These are phyloP conservation scores for Boletus coccyginus DNA, from an alignment of 768 basidiomycete genomes.

Conservation along the genomic window DNA sequence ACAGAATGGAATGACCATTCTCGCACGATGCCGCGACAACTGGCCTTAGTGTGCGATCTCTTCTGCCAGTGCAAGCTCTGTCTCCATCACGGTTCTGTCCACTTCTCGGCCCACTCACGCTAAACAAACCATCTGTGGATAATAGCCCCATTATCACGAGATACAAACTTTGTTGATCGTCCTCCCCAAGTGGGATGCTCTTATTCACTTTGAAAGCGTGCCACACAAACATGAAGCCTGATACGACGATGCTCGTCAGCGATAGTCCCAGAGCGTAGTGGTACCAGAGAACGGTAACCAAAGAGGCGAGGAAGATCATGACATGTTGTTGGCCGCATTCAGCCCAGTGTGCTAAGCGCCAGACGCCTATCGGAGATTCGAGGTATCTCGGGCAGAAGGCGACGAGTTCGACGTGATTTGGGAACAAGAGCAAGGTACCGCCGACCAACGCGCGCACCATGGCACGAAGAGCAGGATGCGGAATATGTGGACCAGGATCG, in stretches of 20 bases:
- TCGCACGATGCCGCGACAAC: not conserved
- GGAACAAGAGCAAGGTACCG: no score
- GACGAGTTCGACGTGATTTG: no score
- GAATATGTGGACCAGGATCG: no score
- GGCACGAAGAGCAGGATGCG: no score
- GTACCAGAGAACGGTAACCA: slow-evolving; percentile 20
- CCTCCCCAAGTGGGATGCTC: no score
- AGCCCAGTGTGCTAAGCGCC: slow-evolving; percentile 39
- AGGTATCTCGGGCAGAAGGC: slow-evolving; percentile 31
- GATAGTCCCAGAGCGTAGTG: slow-evolving; percentile 16
- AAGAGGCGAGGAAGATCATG: slow-evolving; percentile 31
- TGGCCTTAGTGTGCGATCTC: not conserved
- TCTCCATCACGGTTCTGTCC: not conserved
- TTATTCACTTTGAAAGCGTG: slow-evolving; percentile 19
- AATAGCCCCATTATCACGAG: slow-evolving; percentile 23
- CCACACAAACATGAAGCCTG: slow-evolving; percentile 31
- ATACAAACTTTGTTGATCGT: slow-evolving; percentile 34
- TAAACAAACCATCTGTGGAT: slow-evolving; percentile 3
- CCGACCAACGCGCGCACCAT: no score
- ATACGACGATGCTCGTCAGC: slow-evolving; percentile 12
- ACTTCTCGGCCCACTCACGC: not conserved
- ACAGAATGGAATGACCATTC: not conserved
- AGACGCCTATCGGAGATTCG: slow-evolving; percentile 26
- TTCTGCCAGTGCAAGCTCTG: not conserved
- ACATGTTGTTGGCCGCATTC: slow-evolving; percentile 34